Evolutionary conservation across 2,329 filamentous ascomycete genomes (phyloP).

Genomic region (Tetracladium maxilliforme): DNA sequence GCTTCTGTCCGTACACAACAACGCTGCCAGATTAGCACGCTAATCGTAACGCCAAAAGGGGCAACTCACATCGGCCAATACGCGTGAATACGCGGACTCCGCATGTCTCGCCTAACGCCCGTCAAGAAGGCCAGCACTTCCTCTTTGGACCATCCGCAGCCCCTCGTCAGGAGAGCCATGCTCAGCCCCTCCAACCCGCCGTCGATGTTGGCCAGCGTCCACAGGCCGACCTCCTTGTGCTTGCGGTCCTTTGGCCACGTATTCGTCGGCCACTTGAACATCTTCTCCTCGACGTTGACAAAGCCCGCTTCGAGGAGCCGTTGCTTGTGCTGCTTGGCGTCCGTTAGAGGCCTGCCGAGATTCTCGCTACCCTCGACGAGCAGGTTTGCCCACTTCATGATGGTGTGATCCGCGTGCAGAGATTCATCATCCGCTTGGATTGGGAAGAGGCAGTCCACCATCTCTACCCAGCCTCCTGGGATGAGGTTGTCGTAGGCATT

Average conservation of each 20-base stretch:
- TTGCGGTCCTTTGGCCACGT: conserved; percentile 29
- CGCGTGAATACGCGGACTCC: conserved; percentile 11
- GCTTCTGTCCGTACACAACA: too few relatives aligned
- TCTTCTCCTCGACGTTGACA: conserved; percentile 19
- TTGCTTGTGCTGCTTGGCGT: background rate
- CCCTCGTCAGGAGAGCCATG: conserved; percentile 13
- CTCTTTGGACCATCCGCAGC: conserved; percentile 9
- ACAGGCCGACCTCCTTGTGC: conserved; percentile 24
- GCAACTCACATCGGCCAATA: conserved; percentile 12
- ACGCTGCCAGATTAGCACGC: too few relatives aligned
- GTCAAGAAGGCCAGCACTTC: conserved; percentile 12
- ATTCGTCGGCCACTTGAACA: conserved; percentile 29
- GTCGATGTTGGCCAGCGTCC: background rate
- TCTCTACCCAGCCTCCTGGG: too few relatives aligned
- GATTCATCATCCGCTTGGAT: conserved; percentile 2
- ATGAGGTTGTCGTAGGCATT: too few relatives aligned
- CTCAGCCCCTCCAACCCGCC: conserved; percentile 11
- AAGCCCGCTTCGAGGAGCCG: conserved; percentile 19
- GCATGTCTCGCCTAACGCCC: conserved; percentile 11
- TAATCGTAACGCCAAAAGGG: too few relatives aligned
- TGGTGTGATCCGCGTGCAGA: too few relatives aligned
- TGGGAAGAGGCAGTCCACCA: conserved; percentile 1
- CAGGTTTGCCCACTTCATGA: too few relatives aligned
- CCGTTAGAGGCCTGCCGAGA: background rate
- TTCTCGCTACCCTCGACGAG: conserved; percentile 2